Evolutionary conservation across 1,284 basidiomycete genomes (phyloP).

Genomic region (Cystobasidium slooffiae): DNA sequence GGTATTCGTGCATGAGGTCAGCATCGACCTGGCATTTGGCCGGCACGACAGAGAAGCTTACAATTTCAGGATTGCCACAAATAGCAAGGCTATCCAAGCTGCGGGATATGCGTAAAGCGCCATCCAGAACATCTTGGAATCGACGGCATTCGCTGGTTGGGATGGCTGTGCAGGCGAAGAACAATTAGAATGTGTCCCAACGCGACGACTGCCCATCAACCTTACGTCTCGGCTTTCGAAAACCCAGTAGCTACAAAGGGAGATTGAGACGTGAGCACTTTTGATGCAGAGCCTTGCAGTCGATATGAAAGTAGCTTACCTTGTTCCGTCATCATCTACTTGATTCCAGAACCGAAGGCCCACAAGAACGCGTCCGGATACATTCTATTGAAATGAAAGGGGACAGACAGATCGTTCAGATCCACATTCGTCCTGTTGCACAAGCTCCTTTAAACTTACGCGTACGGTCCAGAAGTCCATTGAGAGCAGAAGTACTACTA

Average conservation of each 20-base stretch:
- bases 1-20: neutral
- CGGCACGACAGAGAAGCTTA: constrained; percentile 57
- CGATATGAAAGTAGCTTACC: constrained; percentile 64
- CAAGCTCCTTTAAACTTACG: constrained; percentile 60
- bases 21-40: neutral
- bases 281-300: no score
- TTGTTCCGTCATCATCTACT: constrained; percentile 93
- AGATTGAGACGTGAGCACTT: neutral
- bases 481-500: constrained; percentile 85
- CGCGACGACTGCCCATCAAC: constrained; percentile 15
- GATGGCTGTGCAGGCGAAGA: constrained; percentile 67
- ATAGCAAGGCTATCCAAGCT: constrained; percentile 80
- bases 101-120: constrained; percentile 67
- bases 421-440: neutral
- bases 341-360: constrained; percentile 96
- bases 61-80: constrained; percentile 85
- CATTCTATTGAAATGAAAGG: constrained; percentile 65
- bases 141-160: constrained; percentile 83
- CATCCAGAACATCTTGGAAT: constrained; percentile 93
- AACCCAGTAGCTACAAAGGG: constrained; percentile 44
- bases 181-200: neutral
- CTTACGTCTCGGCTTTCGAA: constrained; percentile 71
- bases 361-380: constrained; percentile 85
- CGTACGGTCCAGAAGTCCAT: constrained; percentile 97
- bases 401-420: neutral